Conservation (phyloP, 495 filamentous ascomycete genomes). For the Penicillium egyptiacum region DNA sequence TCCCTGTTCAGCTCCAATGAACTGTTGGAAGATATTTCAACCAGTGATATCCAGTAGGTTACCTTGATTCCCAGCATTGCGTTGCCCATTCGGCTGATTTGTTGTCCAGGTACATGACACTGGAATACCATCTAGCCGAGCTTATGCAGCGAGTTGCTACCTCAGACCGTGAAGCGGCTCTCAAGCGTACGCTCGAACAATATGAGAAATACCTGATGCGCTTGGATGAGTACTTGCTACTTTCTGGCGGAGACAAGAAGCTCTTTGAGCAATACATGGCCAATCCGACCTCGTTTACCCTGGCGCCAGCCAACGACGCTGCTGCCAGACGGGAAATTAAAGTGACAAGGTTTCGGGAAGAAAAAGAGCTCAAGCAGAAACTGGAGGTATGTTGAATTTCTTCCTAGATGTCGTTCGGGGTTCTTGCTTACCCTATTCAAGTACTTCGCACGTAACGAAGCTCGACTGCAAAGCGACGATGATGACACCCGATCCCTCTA, state of each 20-base stretch:
- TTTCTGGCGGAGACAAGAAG: conserved; percentile 64
- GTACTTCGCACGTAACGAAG: conserved; percentile 61
- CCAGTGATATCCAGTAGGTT: conserved; percentile 73
- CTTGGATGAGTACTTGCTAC: conserved; percentile 74
- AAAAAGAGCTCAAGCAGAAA: conserved; percentile 82
- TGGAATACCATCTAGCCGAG: conserved; percentile 68
- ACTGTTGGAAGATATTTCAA: conserved; percentile 80
- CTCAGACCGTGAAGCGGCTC: conserved; percentile 58
- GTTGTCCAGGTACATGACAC: conserved; percentile 60
- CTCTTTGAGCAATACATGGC: conserved; percentile 71
- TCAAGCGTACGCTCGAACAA: conserved; percentile 59
- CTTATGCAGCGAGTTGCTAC: conserved; percentile 57
- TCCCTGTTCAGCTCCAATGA: conserved; percentile 92
- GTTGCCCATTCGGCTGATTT: conserved; percentile 24
- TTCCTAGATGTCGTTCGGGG: background rate
- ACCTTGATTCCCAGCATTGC: conserved; percentile 34
- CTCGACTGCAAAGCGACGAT: conserved; percentile 68
- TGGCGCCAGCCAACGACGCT: conserved; percentile 67
- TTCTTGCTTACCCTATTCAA: conserved; percentile 35
- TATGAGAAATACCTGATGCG: conserved; percentile 78
- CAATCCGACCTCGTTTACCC: conserved; percentile 64
- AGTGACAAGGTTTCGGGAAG: conserved; percentile 78
- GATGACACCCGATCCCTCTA: conserved; percentile 74
- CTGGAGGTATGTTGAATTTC: conserved; percentile 58
- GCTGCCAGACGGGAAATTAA: conserved; percentile 74